Base-by-base conservation (phyloP, 2,329 filamentous ascomycete genomes). In the Tolypocladium endophyticum region DNA sequence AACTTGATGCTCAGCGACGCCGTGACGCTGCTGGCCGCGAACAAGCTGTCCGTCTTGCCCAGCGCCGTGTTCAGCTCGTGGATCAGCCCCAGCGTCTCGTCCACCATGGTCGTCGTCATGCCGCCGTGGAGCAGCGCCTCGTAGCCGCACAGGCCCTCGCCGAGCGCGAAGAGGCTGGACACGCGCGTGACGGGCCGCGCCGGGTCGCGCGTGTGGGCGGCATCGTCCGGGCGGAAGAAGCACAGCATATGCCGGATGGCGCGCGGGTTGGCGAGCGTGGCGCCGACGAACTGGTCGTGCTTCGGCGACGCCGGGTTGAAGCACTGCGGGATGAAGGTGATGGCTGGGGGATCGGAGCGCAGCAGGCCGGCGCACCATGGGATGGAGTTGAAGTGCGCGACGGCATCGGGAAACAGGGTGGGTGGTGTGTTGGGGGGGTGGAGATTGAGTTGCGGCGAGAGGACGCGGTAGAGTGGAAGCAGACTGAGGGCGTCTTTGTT, bases 1-100 rank as follows among this genome's bases (percentile, higher is more conserved):
- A 72, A 76, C 45, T 67, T 70, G 6, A 75, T 69, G 12, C 73
- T 66, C 55, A 77, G 62, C 3, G 64, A 67, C 0, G 67, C 74
- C 20, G 74, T 76, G 14, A 76, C 66, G 41, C 64, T 72, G 41
- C 63, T 65, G 1, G 66, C 64, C 54, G 62, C 62, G 50, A 70
- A 73, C 0, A 68, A 62, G 16, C 64, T 62, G 0, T 66, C 68
- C 1, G 67, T 59, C 60, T 75, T 73, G 2, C 67, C 67, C 43
- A 75, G 62, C 0, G 67, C 68, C 25, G 63, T 59, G 35, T 77
- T 77, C 8, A 75, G 63, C 56, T 76, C 73, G 28, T 72, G 68
- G 23, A 77, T 60, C 2, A 66, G 64, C 4, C 73, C 72, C 63
- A 74, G 70, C 6, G 70, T 63, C 67, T 76, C 74, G 55, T 77